Conservation (phyloP, 1,284 basidiomycete species). For the Peniophora sp. region DNA sequence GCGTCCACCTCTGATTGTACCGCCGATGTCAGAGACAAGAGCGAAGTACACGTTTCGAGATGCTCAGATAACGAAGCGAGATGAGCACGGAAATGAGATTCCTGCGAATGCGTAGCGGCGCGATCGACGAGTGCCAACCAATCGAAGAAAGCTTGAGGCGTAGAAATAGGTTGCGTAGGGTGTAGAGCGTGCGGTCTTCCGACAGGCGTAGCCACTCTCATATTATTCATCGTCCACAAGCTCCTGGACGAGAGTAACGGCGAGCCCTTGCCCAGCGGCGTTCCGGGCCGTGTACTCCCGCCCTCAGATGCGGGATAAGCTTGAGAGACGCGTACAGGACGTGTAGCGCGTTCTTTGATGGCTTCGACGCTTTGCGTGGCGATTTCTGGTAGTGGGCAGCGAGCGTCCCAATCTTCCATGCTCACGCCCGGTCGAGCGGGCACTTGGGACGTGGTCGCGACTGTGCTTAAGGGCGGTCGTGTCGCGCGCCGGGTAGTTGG, state of each 20-base stretch:
- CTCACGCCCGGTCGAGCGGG: conserved; percentile 34
- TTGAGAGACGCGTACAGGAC: conserved; percentile 47
- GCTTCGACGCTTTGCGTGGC: conserved; percentile 60
- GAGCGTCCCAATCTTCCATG: conserved; percentile 86
- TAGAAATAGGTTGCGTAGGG: conserved; percentile 69
- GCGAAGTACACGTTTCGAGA: conserved; percentile 64
- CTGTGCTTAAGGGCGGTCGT: neutral
- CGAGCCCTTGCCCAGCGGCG: conserved; percentile 25
- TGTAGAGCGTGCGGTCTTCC: conserved; percentile 46
- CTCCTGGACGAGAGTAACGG: conserved; percentile 25
- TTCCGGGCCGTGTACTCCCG: conserved; percentile 1
- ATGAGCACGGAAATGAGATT: conserved; percentile 82
- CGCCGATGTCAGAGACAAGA: conserved; percentile 63
- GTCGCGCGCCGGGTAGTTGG: too few species aligned
- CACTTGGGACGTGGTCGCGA: conserved; percentile 2
- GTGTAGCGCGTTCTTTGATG: conserved; percentile 59
- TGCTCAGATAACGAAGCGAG: conserved; percentile 68
- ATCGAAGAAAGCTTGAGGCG: conserved; percentile 91
- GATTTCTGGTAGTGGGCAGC: conserved; percentile 65
- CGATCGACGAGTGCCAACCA: conserved; percentile 86
- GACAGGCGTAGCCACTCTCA: conserved; percentile 17
- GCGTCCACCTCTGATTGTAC: conserved; percentile 67
- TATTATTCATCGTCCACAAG: conserved; percentile 30
- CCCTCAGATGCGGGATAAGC: conserved; percentile 28
- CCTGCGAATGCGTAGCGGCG: conserved; percentile 85